A percentile compares a stretch with the other conserved stretches of the same genome.
These are phyloP conservation scores for Phytophthora pseudosyringae DNA, from an alignment of 352 stramenopile species.

Conservation along the genomic window DNA sequence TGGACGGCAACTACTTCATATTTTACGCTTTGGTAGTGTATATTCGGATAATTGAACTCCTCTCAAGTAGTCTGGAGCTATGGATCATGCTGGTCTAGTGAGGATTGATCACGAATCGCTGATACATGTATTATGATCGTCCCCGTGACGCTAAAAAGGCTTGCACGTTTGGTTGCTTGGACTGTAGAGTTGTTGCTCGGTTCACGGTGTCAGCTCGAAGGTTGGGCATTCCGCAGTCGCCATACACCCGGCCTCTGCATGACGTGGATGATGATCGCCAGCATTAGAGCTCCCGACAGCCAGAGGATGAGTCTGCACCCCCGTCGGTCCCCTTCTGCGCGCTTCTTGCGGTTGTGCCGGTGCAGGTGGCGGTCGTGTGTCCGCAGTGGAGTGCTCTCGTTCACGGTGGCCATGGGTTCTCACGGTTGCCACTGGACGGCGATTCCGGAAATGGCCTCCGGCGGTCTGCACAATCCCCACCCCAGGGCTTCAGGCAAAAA, in stretches of 20 bases:
- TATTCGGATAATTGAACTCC: no score
- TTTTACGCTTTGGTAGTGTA: no score
- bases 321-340: constrained; percentile 3
- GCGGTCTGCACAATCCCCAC: neutral
- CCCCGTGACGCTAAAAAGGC: no score
- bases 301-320: constrained; percentile 18
- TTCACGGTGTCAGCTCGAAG: constrained; percentile 4
- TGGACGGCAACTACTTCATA: constrained; percentile 6
- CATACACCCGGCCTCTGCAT: constrained; percentile 12
- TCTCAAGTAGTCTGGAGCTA: no score
- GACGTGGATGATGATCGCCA: constrained; percentile 32
- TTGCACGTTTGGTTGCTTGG: neutral
- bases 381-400: constrained; percentile 27
- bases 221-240: constrained; percentile 13
- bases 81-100: no score
- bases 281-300: constrained; percentile 17
- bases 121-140: no score
- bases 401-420: constrained; percentile 12
- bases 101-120: no score
- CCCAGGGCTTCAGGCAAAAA: constrained; percentile 11
- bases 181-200: neutral
- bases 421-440: neutral
- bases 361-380: constrained; percentile 29
- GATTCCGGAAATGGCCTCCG: constrained; percentile 49
- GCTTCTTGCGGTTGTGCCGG: constrained; percentile 19